Evolutionary conservation across 2,329 filamentous ascomycete genomes (phyloP).

Genomic region (Exophiala mesophila): DNA sequence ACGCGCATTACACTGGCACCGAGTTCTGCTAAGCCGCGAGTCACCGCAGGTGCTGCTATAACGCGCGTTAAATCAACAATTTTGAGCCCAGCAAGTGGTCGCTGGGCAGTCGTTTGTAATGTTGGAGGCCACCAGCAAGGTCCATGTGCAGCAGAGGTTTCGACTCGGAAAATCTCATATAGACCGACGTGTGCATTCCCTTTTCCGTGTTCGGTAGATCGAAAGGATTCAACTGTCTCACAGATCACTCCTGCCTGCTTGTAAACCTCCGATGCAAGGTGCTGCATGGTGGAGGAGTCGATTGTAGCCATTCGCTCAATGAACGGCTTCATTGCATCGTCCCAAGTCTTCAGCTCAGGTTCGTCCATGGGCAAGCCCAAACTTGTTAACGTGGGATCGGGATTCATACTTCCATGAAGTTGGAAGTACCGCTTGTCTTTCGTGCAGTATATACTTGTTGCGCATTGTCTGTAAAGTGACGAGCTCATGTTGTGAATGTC

Average conservation of each 20-base stretch:
- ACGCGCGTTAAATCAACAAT: conserved; percentile 47
- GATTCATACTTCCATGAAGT: conserved; percentile 45
- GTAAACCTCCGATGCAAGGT: conserved; percentile 33
- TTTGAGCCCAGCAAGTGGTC: conserved; percentile 44
- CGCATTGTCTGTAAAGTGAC: conserved; percentile 41
- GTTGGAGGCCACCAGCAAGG: conserved; percentile 20
- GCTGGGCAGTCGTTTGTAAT: conserved; percentile 28
- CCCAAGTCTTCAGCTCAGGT: conserved; percentile 25
- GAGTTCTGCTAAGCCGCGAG: conserved; percentile 39
- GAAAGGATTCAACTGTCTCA: conserved; percentile 36
- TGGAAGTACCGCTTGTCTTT: conserved; percentile 46
- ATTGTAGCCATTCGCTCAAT: conserved; percentile 32
- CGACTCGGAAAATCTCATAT: conserved; percentile 33
- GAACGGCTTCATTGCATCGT: conserved; percentile 33
- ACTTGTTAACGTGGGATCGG: conserved; percentile 38
- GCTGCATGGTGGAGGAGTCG: conserved; percentile 33
- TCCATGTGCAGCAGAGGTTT: conserved; percentile 10
- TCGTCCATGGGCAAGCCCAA: conserved; percentile 33
- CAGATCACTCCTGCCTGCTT: conserved; percentile 40
- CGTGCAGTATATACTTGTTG: conserved; percentile 44
- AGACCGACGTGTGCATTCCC: conserved; percentile 40
- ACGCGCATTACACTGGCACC: conserved; percentile 47
- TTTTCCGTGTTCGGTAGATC: conserved; percentile 37
- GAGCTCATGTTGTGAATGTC: conserved; percentile 56
- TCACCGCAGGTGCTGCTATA: conserved; percentile 43